These are phyloP conservation scores for Candida dendrica DNA, from an alignment of 805 yeast genomes.

Conservation along the genomic window DNA sequence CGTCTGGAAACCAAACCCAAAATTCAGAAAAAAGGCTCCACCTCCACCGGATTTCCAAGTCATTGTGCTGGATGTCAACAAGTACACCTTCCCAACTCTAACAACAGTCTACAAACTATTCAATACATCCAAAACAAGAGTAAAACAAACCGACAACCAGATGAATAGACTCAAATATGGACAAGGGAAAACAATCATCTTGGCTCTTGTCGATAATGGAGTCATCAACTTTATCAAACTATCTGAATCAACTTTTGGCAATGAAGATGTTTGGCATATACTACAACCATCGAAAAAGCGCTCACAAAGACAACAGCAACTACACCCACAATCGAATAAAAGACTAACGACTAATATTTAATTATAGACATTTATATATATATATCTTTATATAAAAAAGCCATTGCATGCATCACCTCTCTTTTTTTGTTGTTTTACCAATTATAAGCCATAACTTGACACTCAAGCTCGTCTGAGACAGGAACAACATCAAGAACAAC, in stretches of 20 bases:
- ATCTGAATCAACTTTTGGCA: conserved; percentile 41
- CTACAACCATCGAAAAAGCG: conserved; percentile 4
- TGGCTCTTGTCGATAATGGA: conserved; percentile 74
- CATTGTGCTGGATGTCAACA: conserved; percentile 43
- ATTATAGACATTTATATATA: too few relatives aligned
- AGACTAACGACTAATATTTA: too few relatives aligned
- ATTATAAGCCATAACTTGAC: too few relatives aligned
- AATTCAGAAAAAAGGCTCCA: conserved; percentile 64
- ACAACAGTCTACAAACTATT: conserved; percentile 33
- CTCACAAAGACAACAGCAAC: too few relatives aligned
- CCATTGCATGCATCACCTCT: too few relatives aligned
- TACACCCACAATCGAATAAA: too few relatives aligned
- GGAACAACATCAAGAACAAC: too few relatives aligned
- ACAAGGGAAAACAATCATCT: conserved; percentile 36
- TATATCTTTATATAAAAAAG: too few relatives aligned
- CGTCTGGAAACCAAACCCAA: conserved; percentile 79
- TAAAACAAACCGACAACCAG: conserved; percentile 26
- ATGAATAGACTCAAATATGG: conserved; percentile 43
- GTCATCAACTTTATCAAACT: conserved; percentile 58
- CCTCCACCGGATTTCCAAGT: conserved; percentile 72
- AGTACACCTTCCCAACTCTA: conserved; percentile 38
- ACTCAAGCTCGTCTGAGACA: too few relatives aligned
- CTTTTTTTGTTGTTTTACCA: too few relatives aligned
- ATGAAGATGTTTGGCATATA: conserved; percentile 24
- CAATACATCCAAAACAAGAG: conserved; percentile 17